Evolutionary conservation across 2,329 filamentous ascomycete species (phyloP).

Genomic region (Aspergillus sp.): DNA sequence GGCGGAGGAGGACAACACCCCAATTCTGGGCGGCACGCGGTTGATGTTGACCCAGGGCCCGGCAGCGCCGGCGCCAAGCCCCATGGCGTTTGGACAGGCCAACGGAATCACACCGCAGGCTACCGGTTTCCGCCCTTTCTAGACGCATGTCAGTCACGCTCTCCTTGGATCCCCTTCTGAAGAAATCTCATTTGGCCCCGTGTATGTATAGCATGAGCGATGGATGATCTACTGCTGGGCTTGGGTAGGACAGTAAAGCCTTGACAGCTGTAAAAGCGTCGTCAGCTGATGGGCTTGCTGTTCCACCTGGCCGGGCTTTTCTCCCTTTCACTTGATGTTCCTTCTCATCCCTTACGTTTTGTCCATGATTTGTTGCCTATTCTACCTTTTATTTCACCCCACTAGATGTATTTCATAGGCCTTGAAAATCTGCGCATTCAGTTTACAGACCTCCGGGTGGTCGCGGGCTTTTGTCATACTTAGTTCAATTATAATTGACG

Average conservation of each 20-base stretch:
- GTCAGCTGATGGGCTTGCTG: constrained; percentile 5
- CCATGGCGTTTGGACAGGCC: constrained; percentile 72
- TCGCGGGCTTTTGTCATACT: not conserved
- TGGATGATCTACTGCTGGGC: constrained; percentile 24
- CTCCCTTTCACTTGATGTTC: constrained; percentile 18
- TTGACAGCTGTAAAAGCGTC: not conserved
- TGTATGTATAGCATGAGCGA: constrained; percentile 40
- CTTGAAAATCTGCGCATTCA: constrained; percentile 11
- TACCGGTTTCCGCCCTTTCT: constrained; percentile 70
- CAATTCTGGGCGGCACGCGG: constrained; percentile 83
- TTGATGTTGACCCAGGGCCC: constrained; percentile 97
- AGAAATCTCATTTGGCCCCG: constrained; percentile 15
- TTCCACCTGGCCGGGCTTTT: constrained; percentile 21
- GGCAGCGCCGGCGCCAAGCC: constrained; percentile 58
- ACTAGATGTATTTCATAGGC: constrained; percentile 29
- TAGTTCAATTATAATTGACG: constrained; percentile 11
- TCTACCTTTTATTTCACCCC: constrained; percentile 17
- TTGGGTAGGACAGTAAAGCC: not conserved
- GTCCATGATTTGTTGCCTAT: constrained; percentile 17
- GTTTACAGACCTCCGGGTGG: constrained; percentile 2
- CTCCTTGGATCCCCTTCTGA: constrained; percentile 18
- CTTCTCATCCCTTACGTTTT: constrained; percentile 11
- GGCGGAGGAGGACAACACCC: constrained; percentile 89
- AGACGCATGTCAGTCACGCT: constrained; percentile 28
- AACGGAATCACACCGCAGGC: constrained; percentile 90